phyloP scores from a whole-genome alignment of 2,329 filamentous ascomycete species.

The Scedosporium apiospermum region DNA sequence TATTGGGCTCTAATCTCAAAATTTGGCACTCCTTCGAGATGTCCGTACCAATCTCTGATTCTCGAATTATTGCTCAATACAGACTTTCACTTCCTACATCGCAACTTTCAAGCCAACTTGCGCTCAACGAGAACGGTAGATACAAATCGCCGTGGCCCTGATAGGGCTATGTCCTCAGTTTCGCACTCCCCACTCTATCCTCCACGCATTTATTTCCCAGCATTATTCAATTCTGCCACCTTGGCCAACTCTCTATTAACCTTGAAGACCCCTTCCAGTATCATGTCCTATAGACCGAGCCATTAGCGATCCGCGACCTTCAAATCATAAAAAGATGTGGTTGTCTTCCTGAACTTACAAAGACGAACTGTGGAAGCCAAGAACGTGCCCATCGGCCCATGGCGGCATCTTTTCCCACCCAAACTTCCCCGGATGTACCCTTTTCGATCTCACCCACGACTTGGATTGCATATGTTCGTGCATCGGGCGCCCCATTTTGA shows the following conservation, averaged over 20 bases:
- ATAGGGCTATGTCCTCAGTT: no score
- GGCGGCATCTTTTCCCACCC: constrained; percentile 12
- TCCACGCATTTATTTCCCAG: no score
- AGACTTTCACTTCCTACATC: no score
- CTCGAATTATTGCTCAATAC: no score
- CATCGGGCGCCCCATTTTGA: constrained; percentile 9
- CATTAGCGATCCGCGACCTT: not conserved
- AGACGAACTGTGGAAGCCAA: not conserved
- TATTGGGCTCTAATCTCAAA: no score
- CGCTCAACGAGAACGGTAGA: no score
- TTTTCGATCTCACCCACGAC: constrained; percentile 13
- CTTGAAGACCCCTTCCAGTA: not conserved
- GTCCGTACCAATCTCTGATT: no score
- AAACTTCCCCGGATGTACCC: constrained; percentile 12
- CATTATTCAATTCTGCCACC: not conserved
- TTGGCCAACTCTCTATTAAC: not conserved
- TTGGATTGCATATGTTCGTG: constrained; percentile 3
- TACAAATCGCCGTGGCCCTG: no score
- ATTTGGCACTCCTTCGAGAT: no score
- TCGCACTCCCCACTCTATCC: no score
- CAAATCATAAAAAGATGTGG: not conserved
- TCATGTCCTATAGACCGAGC: not conserved
- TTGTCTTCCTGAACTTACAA: not conserved
- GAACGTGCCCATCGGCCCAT: constrained; percentile 4
- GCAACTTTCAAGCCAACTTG: no score